phyloP scores from a whole-genome alignment of 2,329 filamentous ascomycete species.

The Alternaria solani region DNA sequence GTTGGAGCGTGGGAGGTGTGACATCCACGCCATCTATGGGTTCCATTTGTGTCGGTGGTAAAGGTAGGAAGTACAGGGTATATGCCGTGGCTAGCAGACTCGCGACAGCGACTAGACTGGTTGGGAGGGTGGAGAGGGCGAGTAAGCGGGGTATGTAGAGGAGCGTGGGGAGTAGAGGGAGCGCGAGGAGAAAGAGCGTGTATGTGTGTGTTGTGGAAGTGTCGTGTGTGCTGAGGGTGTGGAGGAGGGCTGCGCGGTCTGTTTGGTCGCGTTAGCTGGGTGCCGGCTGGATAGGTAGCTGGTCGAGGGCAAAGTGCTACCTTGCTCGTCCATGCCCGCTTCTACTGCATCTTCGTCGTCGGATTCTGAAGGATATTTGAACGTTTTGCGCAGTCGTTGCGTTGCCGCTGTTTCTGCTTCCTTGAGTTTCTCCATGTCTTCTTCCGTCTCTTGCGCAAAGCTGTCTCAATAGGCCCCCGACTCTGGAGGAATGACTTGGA shows the following conservation, averaged over 20 bases:
- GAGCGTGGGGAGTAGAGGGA: slow-evolving; percentile 66
- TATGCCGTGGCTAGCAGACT: slow-evolving; percentile 70
- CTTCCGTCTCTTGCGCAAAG: background rate
- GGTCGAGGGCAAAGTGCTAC: slow-evolving; percentile 50
- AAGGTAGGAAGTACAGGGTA: slow-evolving; percentile 65
- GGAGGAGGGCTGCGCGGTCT: slow-evolving; percentile 43
- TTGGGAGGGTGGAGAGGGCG: slow-evolving; percentile 49
- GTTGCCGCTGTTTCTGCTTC: slow-evolving; percentile 42
- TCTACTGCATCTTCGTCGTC: slow-evolving; percentile 64
- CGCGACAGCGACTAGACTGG: slow-evolving; percentile 66
- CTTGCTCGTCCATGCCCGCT: slow-evolving; percentile 78
- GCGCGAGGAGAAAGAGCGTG: slow-evolving; percentile 62
- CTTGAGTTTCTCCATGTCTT: slow-evolving; percentile 15
- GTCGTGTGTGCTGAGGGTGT: slow-evolving; percentile 49
- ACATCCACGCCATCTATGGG: slow-evolving; percentile 17
- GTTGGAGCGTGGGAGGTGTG: background rate
- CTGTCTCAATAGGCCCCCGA: background rate
- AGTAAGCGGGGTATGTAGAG: slow-evolving; percentile 64
- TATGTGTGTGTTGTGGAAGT: slow-evolving; percentile 57
- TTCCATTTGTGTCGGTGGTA: slow-evolving; percentile 57
- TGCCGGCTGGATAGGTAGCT: background rate
- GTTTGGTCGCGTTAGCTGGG: slow-evolving; percentile 1
- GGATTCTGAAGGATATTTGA: slow-evolving; percentile 72
- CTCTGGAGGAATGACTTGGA: background rate
- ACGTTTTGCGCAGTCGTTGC: slow-evolving; percentile 76